Evolutionary conservation across 1,284 basidiomycete genomes (phyloP).

Genomic region (Cutaneotrichosporon cyanovorans): DNA sequence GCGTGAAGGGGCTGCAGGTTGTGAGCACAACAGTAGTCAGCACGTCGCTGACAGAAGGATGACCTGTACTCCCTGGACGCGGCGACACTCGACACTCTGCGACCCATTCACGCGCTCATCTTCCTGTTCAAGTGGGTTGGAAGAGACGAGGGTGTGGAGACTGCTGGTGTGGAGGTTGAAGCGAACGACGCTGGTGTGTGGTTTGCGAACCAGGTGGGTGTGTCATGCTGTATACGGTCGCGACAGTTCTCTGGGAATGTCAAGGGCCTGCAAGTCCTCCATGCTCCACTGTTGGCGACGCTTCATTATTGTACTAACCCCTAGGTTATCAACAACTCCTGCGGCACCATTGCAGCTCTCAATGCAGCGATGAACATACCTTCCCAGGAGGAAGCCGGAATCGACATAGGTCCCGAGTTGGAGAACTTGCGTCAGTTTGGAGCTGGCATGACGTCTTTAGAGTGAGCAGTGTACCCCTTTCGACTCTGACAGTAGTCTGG

Average conservation of each 20-base stretch:
- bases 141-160: conserved; percentile 44
- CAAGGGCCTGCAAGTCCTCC: too few relatives aligned
- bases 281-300: too few relatives aligned
- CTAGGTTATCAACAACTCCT: conserved; percentile 87
- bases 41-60: conserved; percentile 49
- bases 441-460: conserved; percentile 69
- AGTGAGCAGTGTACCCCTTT: conserved; percentile 28
- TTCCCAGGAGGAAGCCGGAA: not conserved
- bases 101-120: conserved; percentile 77
- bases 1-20: conserved; percentile 49
- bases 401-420: conserved; percentile 52
- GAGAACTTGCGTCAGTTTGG: conserved; percentile 69
- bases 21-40: conserved; percentile 20
- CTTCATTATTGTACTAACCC: too few relatives aligned
- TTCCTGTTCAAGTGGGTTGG: conserved; percentile 91
- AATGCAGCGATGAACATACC: conserved; percentile 83
- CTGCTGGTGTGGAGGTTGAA: conserved; percentile 50
- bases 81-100: conserved; percentile 59
- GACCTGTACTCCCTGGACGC: conserved; percentile 81
- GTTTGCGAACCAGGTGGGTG: conserved; percentile 67
- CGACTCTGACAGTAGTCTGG: conserved; percentile 46
- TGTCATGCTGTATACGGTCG: not conserved
- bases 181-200: conserved; percentile 68
- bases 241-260: not conserved
- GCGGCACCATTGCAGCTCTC: conserved; percentile 82